phyloP scores from a whole-genome alignment of 306 rosid genomes.

The Vigna reflexopilosa region DNA sequence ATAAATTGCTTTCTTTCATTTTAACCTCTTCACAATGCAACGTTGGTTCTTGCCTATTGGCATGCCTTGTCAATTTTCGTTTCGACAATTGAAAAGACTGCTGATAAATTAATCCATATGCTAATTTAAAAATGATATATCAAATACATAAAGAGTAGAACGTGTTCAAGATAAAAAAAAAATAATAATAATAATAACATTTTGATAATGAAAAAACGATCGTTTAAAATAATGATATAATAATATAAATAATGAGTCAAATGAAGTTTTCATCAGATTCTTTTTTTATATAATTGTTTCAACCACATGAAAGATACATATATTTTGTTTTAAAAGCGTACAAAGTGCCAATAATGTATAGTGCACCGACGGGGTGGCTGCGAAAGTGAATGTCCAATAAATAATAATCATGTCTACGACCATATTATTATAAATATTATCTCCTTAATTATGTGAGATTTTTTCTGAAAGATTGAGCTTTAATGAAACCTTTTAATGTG shows the following conservation, averaged over 20 bases:
- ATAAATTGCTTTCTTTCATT: neutral
- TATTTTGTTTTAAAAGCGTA: neutral
- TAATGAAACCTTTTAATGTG: too few species aligned
- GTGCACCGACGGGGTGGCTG: constrained; percentile 18
- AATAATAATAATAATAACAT: too few species aligned
- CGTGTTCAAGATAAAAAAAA: too few species aligned
- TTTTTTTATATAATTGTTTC: too few species aligned
- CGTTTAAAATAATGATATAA: too few species aligned
- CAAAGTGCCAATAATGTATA: constrained; percentile 31
- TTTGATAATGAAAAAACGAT: neutral
- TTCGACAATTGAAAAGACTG: constrained; percentile 20
- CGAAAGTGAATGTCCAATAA: constrained; percentile 1
- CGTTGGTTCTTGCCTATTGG: neutral
- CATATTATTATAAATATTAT: too few species aligned
- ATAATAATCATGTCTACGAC: too few species aligned
- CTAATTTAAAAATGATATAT: neutral
- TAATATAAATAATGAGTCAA: too few species aligned
- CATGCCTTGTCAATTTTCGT: constrained; percentile 27
- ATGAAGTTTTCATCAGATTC: too few species aligned
- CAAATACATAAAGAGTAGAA: too few species aligned
- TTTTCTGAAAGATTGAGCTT: too few species aligned
- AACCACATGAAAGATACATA: neutral
- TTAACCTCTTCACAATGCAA: constrained; percentile 20
- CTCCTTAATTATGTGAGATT: too few species aligned
- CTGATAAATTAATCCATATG: constrained; percentile 2